These are phyloP conservation scores for Aspergillus mulundensis DNA, from an alignment of 495 filamentous ascomycete genomes.

Conservation along the genomic window DNA sequence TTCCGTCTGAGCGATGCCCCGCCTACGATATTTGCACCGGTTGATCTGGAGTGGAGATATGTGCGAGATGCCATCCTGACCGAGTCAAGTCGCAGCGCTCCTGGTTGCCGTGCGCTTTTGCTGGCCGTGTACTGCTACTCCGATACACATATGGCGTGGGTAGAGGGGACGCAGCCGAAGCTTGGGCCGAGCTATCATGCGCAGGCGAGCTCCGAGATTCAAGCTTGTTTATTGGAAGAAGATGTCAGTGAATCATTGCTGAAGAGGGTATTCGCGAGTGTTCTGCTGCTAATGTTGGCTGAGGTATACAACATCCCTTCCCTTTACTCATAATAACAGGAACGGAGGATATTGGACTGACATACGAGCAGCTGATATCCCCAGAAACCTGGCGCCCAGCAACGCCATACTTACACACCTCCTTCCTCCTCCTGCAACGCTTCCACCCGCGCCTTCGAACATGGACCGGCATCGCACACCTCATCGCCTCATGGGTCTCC, in stretches of 20 bases:
- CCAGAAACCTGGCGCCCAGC: constrained; percentile 25
- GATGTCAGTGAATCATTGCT: constrained; percentile 26
- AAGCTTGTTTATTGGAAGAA: constrained; percentile 24
- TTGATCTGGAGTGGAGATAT: constrained; percentile 37
- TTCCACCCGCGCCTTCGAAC: constrained; percentile 31
- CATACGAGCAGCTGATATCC: constrained; percentile 26
- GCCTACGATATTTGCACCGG: constrained; percentile 34
- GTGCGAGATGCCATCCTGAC: constrained; percentile 25
- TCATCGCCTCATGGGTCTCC: constrained; percentile 35
- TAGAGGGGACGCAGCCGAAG: constrained; percentile 30
- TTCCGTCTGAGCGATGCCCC: constrained; percentile 32
- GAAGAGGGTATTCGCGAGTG: constrained; percentile 27
- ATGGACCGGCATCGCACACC: constrained; percentile 29
- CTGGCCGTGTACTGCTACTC: constrained; percentile 37
- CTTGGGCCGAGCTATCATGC: constrained; percentile 32
- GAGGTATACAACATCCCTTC: constrained; percentile 24
- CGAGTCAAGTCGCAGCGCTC: constrained; percentile 14
- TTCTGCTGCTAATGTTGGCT: constrained; percentile 39
- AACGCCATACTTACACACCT: constrained; percentile 34
- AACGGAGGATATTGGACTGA: not conserved
- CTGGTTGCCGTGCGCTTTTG: constrained; percentile 23
- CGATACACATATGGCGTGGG: constrained; percentile 30
- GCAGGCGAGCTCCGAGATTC: constrained; percentile 32
- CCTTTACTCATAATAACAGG: not conserved
- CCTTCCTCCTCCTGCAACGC: constrained; percentile 34